Evolutionary conservation across 805 yeast genomes (phyloP), one percentile per base, ranked within the genome.

Genomic region (Monosporozyma siamensis): DNA sequence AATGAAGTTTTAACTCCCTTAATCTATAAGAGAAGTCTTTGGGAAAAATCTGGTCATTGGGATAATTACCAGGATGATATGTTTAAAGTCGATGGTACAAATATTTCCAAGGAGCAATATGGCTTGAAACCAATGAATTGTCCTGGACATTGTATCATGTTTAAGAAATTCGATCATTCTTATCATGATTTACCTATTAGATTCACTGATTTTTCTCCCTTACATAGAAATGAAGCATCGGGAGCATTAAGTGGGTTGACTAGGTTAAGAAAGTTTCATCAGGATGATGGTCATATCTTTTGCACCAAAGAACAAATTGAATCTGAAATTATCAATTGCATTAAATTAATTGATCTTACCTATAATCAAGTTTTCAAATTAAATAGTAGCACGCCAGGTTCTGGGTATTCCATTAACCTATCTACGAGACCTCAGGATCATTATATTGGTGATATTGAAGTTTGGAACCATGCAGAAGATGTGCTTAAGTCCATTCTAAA

Each of bases 41-140:
- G 97, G 96, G 82, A 88, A 61, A 77, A 72, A 40, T 82, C 95
- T 9, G 97, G 97, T 0, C 98, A 92, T 64, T 90, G 97, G 97
- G 84, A 80, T 10, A 89, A 90, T 57, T 90, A 92, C 59, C 76
- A 85, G 52, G 90, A 85, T 30, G 97, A 90, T 61, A 90, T 90
- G 98, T 90, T 89, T 59, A 73, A 77, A 53, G 95, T 89, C 2
- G 80, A 75, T 44, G 83, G 89, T 2, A 70, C 55, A 9, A 64
- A 61, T 41, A 38, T 45, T 6, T 36, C 53, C 5, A 65, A 67
- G 32, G 75, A 72, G 38, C 70, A 65, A 12, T 90, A 82, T 59
- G 95, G 95, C 0, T 67, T 90, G 34, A 92, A 92, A 56, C 98
- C 98, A 7, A 82, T 87, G 95, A 86, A 86, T 63, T 87, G 95